Evolutionary conservation across 1,284 basidiomycete species (phyloP).

Genomic region (Polyporus tsugae): DNA sequence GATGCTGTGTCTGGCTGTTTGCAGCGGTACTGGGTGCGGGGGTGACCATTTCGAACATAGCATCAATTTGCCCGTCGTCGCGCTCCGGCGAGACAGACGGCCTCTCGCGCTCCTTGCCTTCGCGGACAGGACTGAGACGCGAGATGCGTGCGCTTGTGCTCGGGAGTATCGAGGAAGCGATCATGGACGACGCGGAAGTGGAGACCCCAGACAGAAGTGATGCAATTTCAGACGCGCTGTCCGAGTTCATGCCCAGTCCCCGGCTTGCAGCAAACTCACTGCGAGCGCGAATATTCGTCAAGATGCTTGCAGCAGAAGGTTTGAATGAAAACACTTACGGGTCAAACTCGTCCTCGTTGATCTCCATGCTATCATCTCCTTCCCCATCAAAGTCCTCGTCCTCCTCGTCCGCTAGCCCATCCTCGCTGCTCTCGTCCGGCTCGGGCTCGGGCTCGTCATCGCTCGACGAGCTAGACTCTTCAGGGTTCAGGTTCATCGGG

Average conservation of each 20-base stretch:
- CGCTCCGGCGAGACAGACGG: slow-evolving; percentile 35
- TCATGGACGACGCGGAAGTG: slow-evolving; percentile 56
- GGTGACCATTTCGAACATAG: slow-evolving; percentile 57
- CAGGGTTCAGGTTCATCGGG: slow-evolving; percentile 49
- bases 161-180: slow-evolving; percentile 55
- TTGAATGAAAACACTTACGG: slow-evolving; percentile 58
- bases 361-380: slow-evolving; percentile 61
- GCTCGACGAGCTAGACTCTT: slow-evolving; percentile 56
- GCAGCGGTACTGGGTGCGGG: slow-evolving; percentile 38
- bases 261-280: slow-evolving; percentile 50
- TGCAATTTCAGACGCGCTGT: slow-evolving; percentile 63
- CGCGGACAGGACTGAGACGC: slow-evolving; percentile 75
- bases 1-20: slow-evolving; percentile 22
- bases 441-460: slow-evolving; percentile 35
- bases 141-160: slow-evolving; percentile 50
- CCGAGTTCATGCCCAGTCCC: slow-evolving; percentile 49
- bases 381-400: slow-evolving; percentile 64
- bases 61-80: slow-evolving; percentile 44
- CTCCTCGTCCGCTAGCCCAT: slow-evolving; percentile 54
- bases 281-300: slow-evolving; percentile 54
- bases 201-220: slow-evolving; percentile 63
- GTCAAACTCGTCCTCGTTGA: slow-evolving; percentile 75
- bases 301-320: slow-evolving; percentile 33
- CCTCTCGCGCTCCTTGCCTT: slow-evolving; percentile 47
- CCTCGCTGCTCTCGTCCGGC: slow-evolving; percentile 43